These are phyloP conservation scores for Chernovozyma sophiae-reginae DNA, from an alignment of 1,139 yeast genomes.

Conservation along the genomic window DNA sequence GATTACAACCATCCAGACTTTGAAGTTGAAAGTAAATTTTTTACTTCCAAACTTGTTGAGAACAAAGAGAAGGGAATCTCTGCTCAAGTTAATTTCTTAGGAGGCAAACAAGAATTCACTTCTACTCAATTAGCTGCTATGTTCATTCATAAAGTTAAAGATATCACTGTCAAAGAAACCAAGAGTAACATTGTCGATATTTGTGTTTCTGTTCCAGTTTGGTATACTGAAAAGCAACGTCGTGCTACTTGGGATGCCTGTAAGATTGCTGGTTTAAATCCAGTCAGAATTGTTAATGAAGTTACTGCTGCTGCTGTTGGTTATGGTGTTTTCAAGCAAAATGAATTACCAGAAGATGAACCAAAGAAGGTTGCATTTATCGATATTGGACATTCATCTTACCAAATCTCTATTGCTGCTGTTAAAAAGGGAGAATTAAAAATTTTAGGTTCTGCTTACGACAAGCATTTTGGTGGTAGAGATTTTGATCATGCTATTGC, in stretches of 20 bases:
- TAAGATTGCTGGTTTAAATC: slow-evolving; percentile 92
- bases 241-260: slow-evolving; percentile 97
- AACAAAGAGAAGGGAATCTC: slow-evolving; percentile 72
- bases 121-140: slow-evolving; percentile 90
- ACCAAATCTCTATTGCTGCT: slow-evolving; percentile 85
- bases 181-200: slow-evolving; percentile 80
- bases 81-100: slow-evolving; percentile 80
- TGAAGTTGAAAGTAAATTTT: slow-evolving; percentile 66
- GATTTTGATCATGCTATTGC: slow-evolving; percentile 92
- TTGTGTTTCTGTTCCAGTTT: slow-evolving; percentile 91
- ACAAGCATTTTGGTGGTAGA: slow-evolving; percentile 98
- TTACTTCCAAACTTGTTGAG: slow-evolving; percentile 66
- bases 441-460: slow-evolving; percentile 86
- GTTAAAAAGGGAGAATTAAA: slow-evolving; percentile 96
- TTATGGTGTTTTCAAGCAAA: slow-evolving; percentile 96
- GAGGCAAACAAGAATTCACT: slow-evolving; percentile 74
- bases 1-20: slow-evolving; percentile 74
- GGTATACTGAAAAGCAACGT: slow-evolving; percentile 97
- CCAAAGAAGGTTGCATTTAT: slow-evolving; percentile 88
- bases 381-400: slow-evolving; percentile 96
- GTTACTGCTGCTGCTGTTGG: slow-evolving; percentile 98
- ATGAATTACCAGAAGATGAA: slow-evolving; percentile 88
- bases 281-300: slow-evolving; percentile 96
- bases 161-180: slow-evolving; percentile 75
- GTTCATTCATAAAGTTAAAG: slow-evolving; percentile 89